Percentiles rank a stretch among this genome's conserved stretches.
phyloP scores from a whole-genome alignment of 1,284 basidiomycete species.

The Apiotrichum porosum region DNA sequence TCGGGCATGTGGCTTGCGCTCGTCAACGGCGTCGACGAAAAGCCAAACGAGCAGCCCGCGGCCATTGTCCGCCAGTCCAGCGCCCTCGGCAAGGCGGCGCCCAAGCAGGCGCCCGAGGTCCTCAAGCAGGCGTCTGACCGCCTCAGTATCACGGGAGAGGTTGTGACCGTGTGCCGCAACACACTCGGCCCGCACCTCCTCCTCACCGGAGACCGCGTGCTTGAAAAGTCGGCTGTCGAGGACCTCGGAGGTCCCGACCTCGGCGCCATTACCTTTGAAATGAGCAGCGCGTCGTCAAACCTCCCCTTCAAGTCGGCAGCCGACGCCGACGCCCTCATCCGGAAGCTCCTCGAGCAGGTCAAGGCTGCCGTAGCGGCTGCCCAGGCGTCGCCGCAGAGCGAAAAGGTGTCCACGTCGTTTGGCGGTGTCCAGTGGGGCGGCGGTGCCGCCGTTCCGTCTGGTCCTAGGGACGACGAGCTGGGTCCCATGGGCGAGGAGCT shows the following conservation, averaged over 20 bases:
- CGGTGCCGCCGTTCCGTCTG: no score
- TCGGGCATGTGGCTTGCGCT: conserved; percentile 16
- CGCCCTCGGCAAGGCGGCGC: conserved; percentile 1
- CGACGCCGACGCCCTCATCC: not conserved
- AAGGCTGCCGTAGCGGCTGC: not conserved
- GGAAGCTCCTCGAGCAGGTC: not conserved
- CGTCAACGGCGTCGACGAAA: conserved; percentile 17
- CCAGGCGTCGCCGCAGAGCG: no score
- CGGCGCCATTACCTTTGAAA: not conserved
- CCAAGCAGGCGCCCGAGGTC: conserved; percentile 6
- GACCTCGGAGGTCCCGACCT: conserved; percentile 17
- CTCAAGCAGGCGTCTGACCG: conserved; percentile 14
- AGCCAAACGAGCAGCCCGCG: conserved; percentile 6
- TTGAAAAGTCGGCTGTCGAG: conserved; percentile 8
- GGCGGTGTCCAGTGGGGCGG: no score
- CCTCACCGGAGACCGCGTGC: conserved; percentile 10
- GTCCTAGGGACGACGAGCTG: no score
- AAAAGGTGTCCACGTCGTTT: no score
- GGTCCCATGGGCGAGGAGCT: no score
- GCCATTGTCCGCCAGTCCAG: not conserved
- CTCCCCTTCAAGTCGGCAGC: not conserved
- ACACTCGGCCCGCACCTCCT: conserved; percentile 13
- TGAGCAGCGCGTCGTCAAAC: not conserved
- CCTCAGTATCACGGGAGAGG: conserved; percentile 13
- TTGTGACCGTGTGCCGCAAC: conserved; percentile 15